Evolutionary conservation across 108 stramenopile genomes (phyloP), one percentile per base, ranked within the genome.

Genomic region (Pseudonitzschia multiseries): DNA sequence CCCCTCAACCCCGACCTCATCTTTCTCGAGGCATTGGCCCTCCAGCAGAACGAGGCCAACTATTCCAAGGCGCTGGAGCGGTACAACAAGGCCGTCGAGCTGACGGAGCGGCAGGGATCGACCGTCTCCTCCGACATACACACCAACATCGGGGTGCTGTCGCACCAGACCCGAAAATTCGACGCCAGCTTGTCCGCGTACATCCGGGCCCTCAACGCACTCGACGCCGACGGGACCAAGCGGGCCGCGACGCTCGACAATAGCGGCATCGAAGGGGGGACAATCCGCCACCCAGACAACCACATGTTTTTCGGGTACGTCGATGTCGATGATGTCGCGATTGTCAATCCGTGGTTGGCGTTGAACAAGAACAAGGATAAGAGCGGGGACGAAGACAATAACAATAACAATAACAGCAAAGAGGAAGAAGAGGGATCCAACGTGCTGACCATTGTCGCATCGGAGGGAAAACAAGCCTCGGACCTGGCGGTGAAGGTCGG

Each of bases 121-220:
- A 53, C 41, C 26, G 71, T 89, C 13, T 79, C 90, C 20, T 85
- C 68, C 32, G 87, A 85, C 27, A 82, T 91, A 41, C 85, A 87
- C 67, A 85, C 88, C 0, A 94, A 94, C 71, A 83, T 89, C 70
- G 93, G 93, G 29, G 93, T 94, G 4, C 67, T 94, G 15, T 91
- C 89, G 73, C 90, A 94, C 66, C 87, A 91, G 71, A 88, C 85
- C 12, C 88, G 88, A 51, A 80, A 85, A 32, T 92, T 84, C 71
- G 87, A 92, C 31, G 85, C 88, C 59, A 85, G 88, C 8, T 56
- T 89, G 24, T 68, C 82, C 36, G 73, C 81, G 70, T 95, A 93
- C 75, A 69, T 53, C 18, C 81, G 65, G 68, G 88, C 90, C 29
- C 71, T 95, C 53, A 79, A 82, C 42, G 81, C 82, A 17, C 51